Base-by-base conservation (phyloP, 2,329 filamentous ascomycete genomes). In the Trichoderma simmonsii region DNA sequence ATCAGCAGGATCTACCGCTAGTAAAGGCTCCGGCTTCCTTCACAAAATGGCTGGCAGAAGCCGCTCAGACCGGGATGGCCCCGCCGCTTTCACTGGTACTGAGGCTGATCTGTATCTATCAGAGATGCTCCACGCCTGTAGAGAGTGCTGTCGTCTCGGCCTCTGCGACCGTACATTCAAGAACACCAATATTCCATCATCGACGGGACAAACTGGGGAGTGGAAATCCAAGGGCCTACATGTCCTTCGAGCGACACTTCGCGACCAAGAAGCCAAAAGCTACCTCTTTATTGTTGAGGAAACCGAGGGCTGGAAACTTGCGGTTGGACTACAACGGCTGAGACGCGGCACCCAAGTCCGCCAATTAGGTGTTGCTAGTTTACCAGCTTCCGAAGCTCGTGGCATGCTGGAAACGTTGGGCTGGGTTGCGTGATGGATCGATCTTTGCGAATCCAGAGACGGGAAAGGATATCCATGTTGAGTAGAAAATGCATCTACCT, bases 221-320 rank as follows among this genome's bases (percentile, higher is more conserved):
- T 86, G 84, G 84, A 87, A 85, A 79, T 80, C 81, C 71, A 87
- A 85, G 74, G 87, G 88, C 66, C 79, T 90, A 67, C 90, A 92
- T 78, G 79, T 92, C 11, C 80, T 92, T 71, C 86, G 90, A 65
- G 90, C 89, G 26, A 90, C 86, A 15, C 85, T 92, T 72, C 83
- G 89, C 70, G 90, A 92, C 77, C 88, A 90, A 75, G 90, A 91
- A 73, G 89, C 88, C 57, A 91, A 90, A 81, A 85, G 89, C 43
- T 91, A 88, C 77, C 79, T 92, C 43, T 92, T 92, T 77, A 85
- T 92, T 11, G 81, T 92, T 39, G 83, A 85, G 54, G 89, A 92
- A 77, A 86, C 89, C 73, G 90, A 92, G 79, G 86, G 86, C 32
- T 92, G 90, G 90, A 92, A 92, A 85, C 83, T 92, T 28, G 85